These are phyloP conservation scores for Stemphylium vesicarium DNA, from an alignment of 2,329 filamentous ascomycete species.

Conservation along the genomic window DNA sequence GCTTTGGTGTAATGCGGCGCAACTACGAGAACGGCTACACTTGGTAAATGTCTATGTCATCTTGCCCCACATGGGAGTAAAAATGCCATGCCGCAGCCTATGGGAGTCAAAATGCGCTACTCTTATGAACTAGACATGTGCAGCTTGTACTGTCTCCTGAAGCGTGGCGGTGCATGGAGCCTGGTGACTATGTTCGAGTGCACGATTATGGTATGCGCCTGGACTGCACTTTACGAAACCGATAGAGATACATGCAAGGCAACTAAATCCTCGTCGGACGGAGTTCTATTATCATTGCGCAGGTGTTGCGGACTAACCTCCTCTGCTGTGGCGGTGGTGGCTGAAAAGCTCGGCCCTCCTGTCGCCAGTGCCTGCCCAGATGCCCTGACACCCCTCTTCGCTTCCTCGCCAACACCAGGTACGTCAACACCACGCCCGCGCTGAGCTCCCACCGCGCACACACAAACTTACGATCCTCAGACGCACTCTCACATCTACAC, in stretches of 20 bases:
- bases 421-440: slow-evolving; percentile 44
- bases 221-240: not conserved
- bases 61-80: not conserved
- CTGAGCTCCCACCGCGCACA: slow-evolving; percentile 30
- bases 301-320: no score
- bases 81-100: not conserved
- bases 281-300: no score
- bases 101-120: not conserved
- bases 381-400: slow-evolving; percentile 32
- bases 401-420: slow-evolving; percentile 42
- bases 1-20: no score
- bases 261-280: no score
- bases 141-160: not conserved
- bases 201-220: not conserved
- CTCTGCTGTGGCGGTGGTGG: slow-evolving; percentile 4
- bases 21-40: no score
- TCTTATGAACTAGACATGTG: not conserved
- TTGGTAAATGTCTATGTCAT: not conserved
- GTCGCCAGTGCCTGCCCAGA: slow-evolving; percentile 22
- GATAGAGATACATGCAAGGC: not conserved
- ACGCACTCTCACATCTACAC: slow-evolving; percentile 25
- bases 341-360: slow-evolving; percentile 20
- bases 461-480: slow-evolving; percentile 35
- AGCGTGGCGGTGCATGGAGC: not conserved
- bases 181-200: not conserved